Conservation (phyloP, 2,329 filamentous ascomycete species). For the Bipolaris cookei region DNA sequence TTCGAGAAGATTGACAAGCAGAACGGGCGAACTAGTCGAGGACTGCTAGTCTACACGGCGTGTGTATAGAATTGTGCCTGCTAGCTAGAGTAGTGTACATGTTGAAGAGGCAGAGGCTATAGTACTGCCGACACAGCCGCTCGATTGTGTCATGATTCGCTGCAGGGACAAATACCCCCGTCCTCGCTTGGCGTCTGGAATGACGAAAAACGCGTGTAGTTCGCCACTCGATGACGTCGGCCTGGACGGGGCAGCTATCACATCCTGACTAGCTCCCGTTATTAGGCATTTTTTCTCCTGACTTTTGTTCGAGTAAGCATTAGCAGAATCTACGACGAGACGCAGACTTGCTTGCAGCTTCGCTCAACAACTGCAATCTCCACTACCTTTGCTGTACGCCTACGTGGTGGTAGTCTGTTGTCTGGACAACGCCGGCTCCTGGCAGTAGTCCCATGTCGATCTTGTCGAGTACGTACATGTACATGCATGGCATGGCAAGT, state of each 20-base stretch:
- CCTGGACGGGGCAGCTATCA: neutral
- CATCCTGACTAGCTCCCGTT: constrained; percentile 1
- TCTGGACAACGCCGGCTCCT: neutral
- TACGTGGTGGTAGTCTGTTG: neutral
- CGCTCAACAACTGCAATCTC: neutral
- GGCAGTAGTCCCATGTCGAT: neutral
- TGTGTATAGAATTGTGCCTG: neutral
- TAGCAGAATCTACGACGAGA: neutral
- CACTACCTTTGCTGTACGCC: neutral
- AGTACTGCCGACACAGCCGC: neutral
- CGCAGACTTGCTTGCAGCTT: neutral
- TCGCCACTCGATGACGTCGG: constrained; percentile 1
- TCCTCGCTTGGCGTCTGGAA: neutral
- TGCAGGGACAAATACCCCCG: neutral
- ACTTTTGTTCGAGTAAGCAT: neutral
- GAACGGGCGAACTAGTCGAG: neutral
- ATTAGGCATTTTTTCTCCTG: neutral
- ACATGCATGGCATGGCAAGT: no score
- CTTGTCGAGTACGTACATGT: neutral
- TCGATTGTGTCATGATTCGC: constrained; percentile 1
- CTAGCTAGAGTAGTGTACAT: neutral
- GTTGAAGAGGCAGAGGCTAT: neutral
- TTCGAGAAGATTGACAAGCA: neutral
- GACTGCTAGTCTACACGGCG: neutral
- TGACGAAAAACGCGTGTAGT: neutral